Percentiles rank a stretch among this genome's conserved stretches.
Conservation (phyloP, 177 flowering plant species). For the Vitis hybrid region DNA sequence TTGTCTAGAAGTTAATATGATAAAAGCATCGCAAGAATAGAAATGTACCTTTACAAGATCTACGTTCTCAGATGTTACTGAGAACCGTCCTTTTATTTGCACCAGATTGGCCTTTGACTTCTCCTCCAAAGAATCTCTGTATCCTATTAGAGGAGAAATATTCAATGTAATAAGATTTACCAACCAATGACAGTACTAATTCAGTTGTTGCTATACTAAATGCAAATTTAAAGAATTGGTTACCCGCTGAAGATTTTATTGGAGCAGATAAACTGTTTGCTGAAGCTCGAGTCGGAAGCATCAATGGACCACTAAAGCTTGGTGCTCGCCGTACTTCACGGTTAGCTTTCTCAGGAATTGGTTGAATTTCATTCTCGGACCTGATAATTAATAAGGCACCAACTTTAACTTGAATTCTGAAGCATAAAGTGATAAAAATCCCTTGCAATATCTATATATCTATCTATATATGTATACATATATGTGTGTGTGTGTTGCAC, state of each 20-base stretch:
- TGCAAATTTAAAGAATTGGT: neutral
- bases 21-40: slow-evolving; percentile 12
- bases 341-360: slow-evolving; percentile 43
- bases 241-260: slow-evolving; percentile 92
- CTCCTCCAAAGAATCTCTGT: slow-evolving; percentile 84
- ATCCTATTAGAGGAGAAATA: slow-evolving; percentile 42
- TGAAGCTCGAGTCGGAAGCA: slow-evolving; percentile 95
- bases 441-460: too few relatives aligned
- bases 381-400: slow-evolving; percentile 32
- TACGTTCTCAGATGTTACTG: slow-evolving; percentile 94
- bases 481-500: too few relatives aligned
- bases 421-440: neutral
- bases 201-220: too few relatives aligned
- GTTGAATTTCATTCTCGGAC: slow-evolving; percentile 57
- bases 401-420: neutral
- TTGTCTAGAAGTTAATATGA: too few relatives aligned
- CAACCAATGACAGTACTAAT: too few relatives aligned
- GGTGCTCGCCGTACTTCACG: slow-evolving; percentile 58
- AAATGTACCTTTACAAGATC: slow-evolving; percentile 83
- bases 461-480: too few relatives aligned
- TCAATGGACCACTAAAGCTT: slow-evolving; percentile 92
- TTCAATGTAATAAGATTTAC: neutral
- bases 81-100: slow-evolving; percentile 95
- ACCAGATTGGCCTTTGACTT: slow-evolving; percentile 85
- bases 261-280: slow-evolving; percentile 99